Evolutionary conservation across 345 rosid genomes (phyloP), one percentile per base, ranked within the genome.

Genomic region (Anacardium occidentale): DNA sequence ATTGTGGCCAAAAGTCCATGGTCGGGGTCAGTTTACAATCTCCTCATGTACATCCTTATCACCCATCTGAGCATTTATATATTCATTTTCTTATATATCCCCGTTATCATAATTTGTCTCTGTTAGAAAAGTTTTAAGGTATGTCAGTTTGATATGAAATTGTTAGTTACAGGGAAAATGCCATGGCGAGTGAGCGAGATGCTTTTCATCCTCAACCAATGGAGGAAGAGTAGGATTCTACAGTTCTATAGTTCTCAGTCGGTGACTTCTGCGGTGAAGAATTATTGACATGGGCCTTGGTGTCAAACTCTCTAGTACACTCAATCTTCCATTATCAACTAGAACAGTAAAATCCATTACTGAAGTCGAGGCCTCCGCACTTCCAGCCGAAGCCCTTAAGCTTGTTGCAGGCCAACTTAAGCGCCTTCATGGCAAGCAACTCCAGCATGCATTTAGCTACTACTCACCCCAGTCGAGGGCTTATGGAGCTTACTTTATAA

Each of bases 191-290:
- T 93, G 55, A 87, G 76, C 48, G 95, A 93, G 83, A 89, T 93
- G 98, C 79, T 93, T 34, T 93, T 93, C 87, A 84, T 91, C 66
- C 87, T 86, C 91, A 24, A 91, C 95, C 37, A 86, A 93, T 45
- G 95, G 98, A 29, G 97, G 97, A 50, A 82, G 97, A 55, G 37
- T 85, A 25, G 97, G 97, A 11, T 93, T 91, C 79, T 93, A 78
- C 86, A 93, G 88, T 72, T 86, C 95, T 24, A 93, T 89, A 42
- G 85, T 86, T 18, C 88, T 93, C 7, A 78, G 79, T 89, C 0
- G 95, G 95, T 7, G 98, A 89, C 74, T 93, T 93, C 76, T 93
- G 97, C 24, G 97, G 98, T 5, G 97, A 93, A 84, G 98, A 93
- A 72, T 75, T 93, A 56, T 77, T 93, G 58, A 93, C 98, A 2